These are phyloP conservation scores for Lichtheimia corymbifera DNA, from an alignment of 371 early-diverging fungal species.

Conservation along the genomic window DNA sequence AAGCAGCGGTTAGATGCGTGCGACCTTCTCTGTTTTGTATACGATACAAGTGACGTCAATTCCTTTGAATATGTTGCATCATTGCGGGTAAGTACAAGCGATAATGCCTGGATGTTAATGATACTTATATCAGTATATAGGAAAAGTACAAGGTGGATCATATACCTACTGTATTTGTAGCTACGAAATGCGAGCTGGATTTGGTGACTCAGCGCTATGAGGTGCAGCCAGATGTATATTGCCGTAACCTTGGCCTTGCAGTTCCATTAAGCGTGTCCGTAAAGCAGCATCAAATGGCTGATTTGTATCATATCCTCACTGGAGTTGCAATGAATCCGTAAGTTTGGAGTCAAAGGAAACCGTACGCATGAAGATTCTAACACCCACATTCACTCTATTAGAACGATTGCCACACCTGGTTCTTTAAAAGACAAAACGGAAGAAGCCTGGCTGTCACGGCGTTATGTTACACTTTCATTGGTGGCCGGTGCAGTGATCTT, in stretches of 20 bases:
- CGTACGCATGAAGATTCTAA: not conserved
- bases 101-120: not conserved
- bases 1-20: conserved; percentile 81
- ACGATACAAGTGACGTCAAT: conserved; percentile 90
- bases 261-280: conserved; percentile 90
- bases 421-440: conserved; percentile 39
- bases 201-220: conserved; percentile 80
- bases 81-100: conserved; percentile 61
- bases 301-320: conserved; percentile 83
- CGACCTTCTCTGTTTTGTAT: conserved; percentile 92
- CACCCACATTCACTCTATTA: conserved; percentile 2
- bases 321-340: conserved; percentile 88
- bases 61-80: conserved; percentile 91
- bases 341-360: conserved; percentile 13
- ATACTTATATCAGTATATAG: conserved; percentile 25
- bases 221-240: conserved; percentile 91
- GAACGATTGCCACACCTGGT: conserved; percentile 48
- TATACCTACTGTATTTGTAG: conserved; percentile 88
- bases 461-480: conserved; percentile 40
- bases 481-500: conserved; percentile 44
- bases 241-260: conserved; percentile 79
- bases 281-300: conserved; percentile 81
- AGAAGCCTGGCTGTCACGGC: conserved; percentile 38
- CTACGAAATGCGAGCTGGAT: conserved; percentile 92
- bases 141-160: conserved; percentile 81